phyloP scores from a whole-genome alignment of 2,329 filamentous ascomycete genomes.

The Cadophora gregata region DNA sequence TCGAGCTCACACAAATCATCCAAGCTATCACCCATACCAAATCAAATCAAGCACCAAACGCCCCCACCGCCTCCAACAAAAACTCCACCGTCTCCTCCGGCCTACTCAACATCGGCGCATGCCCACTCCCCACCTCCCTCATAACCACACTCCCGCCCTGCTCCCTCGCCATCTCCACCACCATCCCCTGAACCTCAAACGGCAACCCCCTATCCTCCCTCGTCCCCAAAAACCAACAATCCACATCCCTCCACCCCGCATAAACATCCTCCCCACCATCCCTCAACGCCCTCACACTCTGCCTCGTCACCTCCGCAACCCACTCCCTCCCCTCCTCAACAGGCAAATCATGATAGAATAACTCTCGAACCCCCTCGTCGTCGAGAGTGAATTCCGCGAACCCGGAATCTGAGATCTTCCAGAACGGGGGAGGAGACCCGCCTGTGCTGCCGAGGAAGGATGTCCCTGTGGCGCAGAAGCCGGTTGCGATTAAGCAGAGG shows the following conservation, averaged over 20 bases:
- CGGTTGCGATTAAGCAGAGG: conserved; percentile 48
- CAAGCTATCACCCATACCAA: too few species aligned
- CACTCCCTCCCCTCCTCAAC: conserved; percentile 48
- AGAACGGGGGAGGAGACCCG: conserved; percentile 47
- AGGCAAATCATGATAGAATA: conserved; percentile 54
- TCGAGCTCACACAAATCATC: too few species aligned
- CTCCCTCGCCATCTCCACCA: conserved; percentile 47
- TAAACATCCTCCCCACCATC: conserved; percentile 47
- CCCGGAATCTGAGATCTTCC: conserved; percentile 42
- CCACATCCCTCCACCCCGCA: conserved; percentile 41
- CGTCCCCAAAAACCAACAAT: conserved; percentile 48
- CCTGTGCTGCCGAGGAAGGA: conserved; percentile 48
- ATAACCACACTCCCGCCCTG: conserved; percentile 45
- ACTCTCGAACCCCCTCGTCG: conserved; percentile 42
- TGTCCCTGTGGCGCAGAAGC: conserved; percentile 45
- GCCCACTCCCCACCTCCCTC: conserved; percentile 48
- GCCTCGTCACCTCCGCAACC: conserved; percentile 47
- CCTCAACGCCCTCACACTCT: conserved; percentile 49
- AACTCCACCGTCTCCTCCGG: conserved; percentile 46
- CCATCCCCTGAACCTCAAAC: conserved; percentile 45
- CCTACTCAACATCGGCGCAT: conserved; percentile 52
- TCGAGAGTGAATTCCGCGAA: conserved; percentile 48
- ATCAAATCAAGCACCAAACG: conserved; percentile 36
- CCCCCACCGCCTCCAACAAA: conserved; percentile 46
- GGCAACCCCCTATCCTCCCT: conserved; percentile 48